Evolutionary conservation across 2,329 filamentous ascomycete species (phyloP), one percentile per base, ranked within the genome.

Genomic region (Talaromyces sp.): DNA sequence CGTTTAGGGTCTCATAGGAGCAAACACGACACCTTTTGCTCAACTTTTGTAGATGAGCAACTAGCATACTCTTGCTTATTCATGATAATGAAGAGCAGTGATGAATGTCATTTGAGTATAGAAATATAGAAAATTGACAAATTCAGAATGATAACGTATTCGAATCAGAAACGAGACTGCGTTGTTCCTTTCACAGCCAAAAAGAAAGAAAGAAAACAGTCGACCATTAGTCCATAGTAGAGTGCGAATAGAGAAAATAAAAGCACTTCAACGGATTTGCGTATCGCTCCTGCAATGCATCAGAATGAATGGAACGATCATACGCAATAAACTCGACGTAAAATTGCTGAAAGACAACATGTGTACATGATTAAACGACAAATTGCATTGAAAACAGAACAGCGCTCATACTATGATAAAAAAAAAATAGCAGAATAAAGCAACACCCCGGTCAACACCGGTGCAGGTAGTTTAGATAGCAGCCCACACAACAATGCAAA

Each of bases 401-500:
- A 33, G 24, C 33, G 33, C 52, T 56, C 24, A 54, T 24, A 16
- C n/a, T 56, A 22, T 14, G 13, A 39, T 19, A 11, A 24, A 50
- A 52, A 9, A 22, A 22, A 22, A 22, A 22, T 22, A 35, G 11
- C 19, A 9, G 31, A 35, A 54, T 6, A 54, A 35, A 35, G n/a
- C 9, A 37, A 37, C 24, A n/a, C n/a, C 19, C n/a, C 11, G 33
- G 37, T 56, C 14, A 61, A 61, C 59, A 50, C 45, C 59, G 41
- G 47, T 39, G 19, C 43, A 60, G 6, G 43, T 35, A 60, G 58
- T 43, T 31, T 7, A 31, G 27, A 1, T 31, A 39, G 16, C 19
- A 19, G 7, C 57, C n/a, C 31, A 48, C n/a, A 35, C 19, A 16
- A 48, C 43, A 60, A 60, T 60, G 58, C 58, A 60, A 60, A 50